A percentile compares a stretch with the other conserved stretches of the same genome.
These are phyloP conservation scores for Penicillium ochrochloron DNA, from an alignment of 495 filamentous ascomycete genomes.

Conservation along the genomic window DNA sequence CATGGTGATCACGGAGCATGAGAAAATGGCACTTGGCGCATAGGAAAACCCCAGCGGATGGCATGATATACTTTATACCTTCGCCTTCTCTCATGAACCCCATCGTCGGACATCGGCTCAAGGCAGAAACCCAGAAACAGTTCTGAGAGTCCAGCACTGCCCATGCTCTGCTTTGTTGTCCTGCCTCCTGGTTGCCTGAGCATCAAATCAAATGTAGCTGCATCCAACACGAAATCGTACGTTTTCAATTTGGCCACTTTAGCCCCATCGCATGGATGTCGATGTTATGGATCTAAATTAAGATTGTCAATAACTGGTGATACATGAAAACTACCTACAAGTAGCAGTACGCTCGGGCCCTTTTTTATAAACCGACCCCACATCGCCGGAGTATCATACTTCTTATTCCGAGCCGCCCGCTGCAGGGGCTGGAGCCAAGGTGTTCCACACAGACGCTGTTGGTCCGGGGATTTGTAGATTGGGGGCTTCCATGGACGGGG, in stretches of 20 bases:
- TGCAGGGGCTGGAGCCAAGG: background rate
- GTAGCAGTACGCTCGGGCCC: background rate
- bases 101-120: background rate
- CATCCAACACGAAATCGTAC: background rate
- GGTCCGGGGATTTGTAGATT: background rate
- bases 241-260: background rate
- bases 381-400: background rate
- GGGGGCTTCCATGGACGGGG: background rate
- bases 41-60: background rate
- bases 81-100: background rate
- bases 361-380: background rate
- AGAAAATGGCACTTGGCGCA: background rate
- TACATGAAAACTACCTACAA: background rate
- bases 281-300: background rate
- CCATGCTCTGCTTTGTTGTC: background rate
- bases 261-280: background rate
- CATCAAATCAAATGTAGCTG: background rate
- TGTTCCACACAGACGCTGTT: background rate
- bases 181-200: background rate
- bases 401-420: background rate
- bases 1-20: background rate
- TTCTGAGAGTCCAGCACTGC: background rate
- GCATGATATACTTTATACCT: background rate
- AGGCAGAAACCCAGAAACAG: background rate
- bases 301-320: background rate